Evolutionary conservation across 257 asterid genomes (phyloP), one percentile per base, ranked within the genome.

Genomic region (Solanum verrucosum): DNA sequence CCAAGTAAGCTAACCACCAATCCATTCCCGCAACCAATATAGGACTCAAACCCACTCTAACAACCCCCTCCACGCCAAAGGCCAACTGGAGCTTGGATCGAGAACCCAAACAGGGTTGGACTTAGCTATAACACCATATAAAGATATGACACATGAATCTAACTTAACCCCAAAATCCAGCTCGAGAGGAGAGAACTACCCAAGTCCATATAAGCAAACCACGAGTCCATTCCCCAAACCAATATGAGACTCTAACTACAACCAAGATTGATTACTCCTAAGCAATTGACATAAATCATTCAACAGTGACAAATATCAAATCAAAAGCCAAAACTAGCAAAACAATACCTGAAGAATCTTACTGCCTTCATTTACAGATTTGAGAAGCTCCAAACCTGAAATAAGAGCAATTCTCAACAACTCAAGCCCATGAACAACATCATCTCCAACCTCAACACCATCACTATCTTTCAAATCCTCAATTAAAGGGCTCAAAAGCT

Each of bases 401-500:
- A 87, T 93, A 56, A 97, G 92, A 84, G 98, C 93, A 79, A 90
- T 71, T 74, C 87, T 89, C 84, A 97, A 93, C 60, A 91, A 82
- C 60, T 93, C 87, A 86, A 97, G 95, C 11, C 99, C 99, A 44
- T 10, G 42, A 81, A 95, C 90, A 88, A 92, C 93, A 89, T 96
- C 98, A 91, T 92, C 91, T 18, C 85, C 92, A 52, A 96, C 89
- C 88, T 89, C 91, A 84, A 87, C 91, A 83, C 87, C 94, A 68
- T 90, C 93, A 85, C 88, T 89, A 73, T 95, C 98, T 84, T 89
- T 95, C 91, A 97, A 85, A 91, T 97, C 99, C 91, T 97, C 99
- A 81, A 95, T 89, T 68, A 97, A 91, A 81, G 99, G 99, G 90
- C 97, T 92, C 93, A 97, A 75, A 38, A 97, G 98, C 93, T 95